Evolutionary conservation across 257 asterid genomes (phyloP).

Genomic region (Solanum etuberosum): DNA sequence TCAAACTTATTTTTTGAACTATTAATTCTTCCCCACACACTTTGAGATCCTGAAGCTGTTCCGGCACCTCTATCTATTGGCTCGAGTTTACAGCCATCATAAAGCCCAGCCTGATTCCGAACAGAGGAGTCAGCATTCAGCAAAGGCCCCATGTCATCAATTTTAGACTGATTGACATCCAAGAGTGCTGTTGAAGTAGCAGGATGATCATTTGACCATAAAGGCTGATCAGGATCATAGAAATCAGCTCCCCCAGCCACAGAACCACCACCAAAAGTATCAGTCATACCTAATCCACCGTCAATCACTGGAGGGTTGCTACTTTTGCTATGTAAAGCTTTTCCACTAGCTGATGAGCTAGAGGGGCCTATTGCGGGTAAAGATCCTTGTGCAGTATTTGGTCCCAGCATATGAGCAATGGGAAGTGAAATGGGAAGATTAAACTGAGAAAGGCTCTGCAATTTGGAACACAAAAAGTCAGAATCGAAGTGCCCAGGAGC

Average conservation of each 20-base stretch:
- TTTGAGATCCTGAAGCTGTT: conserved; percentile 42
- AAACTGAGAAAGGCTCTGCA: conserved; percentile 82
- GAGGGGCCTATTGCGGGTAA: conserved; percentile 34
- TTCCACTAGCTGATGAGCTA: conserved; percentile 34
- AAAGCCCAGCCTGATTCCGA: conserved; percentile 22
- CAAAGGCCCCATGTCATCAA: conserved; percentile 34
- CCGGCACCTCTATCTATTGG: conserved; percentile 25
- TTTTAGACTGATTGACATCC: conserved; percentile 33
- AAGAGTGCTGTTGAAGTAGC: conserved; percentile 47
- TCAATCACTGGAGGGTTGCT: conserved; percentile 39
- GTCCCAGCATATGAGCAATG: conserved; percentile 51
- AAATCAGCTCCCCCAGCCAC: conserved; percentile 56
- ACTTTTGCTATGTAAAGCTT: conserved; percentile 34
- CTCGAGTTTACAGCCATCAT: conserved; percentile 41
- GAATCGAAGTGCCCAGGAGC: background rate
- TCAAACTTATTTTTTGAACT: conserved; percentile 39
- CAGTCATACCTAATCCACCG: conserved; percentile 47
- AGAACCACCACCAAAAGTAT: conserved; percentile 39
- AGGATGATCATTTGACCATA: conserved; percentile 60
- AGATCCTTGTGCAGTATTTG: conserved; percentile 47
- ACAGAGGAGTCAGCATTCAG: conserved; percentile 32
- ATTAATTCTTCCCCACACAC: conserved; percentile 66
- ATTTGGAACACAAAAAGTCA: conserved; percentile 12
- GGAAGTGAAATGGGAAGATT: conserved; percentile 71
- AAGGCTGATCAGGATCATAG: conserved; percentile 98